Conservation (phyloP, 306 rosid species). For the Mimosa pudica region DNA sequence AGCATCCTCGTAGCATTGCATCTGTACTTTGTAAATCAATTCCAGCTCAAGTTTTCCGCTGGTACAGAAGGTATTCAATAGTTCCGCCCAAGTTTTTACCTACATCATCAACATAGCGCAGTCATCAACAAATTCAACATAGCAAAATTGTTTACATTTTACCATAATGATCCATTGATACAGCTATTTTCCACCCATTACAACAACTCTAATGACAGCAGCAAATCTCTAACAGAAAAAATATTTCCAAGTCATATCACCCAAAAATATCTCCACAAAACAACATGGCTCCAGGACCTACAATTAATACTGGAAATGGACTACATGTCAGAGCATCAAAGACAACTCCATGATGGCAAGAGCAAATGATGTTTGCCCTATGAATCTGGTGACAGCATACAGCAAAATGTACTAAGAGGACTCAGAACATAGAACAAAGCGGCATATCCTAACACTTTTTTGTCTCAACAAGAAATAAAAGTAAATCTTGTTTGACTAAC, state of each 20-base stretch:
- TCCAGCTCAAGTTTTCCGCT: constrained; percentile 97
- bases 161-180: not conserved
- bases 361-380: not conserved
- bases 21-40: constrained; percentile 95
- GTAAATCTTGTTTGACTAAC: not conserved
- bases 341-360: constrained; percentile 3
- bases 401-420: constrained; percentile 7
- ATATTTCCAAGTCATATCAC: not conserved
- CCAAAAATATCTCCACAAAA: not conserved
- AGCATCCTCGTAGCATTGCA: constrained; percentile 99
- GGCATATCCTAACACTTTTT: not conserved
- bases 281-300: not conserved
- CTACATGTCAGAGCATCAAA: not conserved
- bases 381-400: not conserved
- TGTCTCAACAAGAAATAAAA: constrained; percentile 15
- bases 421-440: not conserved
- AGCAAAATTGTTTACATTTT: not conserved
- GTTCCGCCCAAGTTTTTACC: constrained; percentile 95
- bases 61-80: constrained; percentile 90
- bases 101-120: constrained; percentile 34
- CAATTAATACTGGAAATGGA: not conserved
- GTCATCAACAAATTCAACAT: not conserved
- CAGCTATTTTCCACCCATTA: constrained; percentile 2
- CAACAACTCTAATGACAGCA: constrained; percentile 2
- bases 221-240: not conserved